phyloP scores from a whole-genome alignment of 129 eudicot genomes.

The Centaurea solstitialis region DNA sequence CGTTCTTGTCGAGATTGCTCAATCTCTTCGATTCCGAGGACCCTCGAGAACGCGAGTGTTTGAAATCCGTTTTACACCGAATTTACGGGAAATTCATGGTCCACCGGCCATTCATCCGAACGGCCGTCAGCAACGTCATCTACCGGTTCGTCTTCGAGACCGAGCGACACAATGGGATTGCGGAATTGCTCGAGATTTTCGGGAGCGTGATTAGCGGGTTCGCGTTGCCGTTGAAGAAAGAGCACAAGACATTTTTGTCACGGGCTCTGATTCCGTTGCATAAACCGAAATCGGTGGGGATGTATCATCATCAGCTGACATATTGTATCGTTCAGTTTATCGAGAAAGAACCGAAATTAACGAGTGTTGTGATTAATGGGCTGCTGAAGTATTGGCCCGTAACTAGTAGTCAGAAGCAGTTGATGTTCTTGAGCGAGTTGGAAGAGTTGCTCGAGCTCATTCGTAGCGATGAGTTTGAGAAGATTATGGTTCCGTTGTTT shows the following conservation, averaged over 20 bases:
- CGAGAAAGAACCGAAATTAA: conserved; percentile 67
- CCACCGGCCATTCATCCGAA: conserved; percentile 69
- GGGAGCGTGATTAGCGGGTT: conserved; percentile 83
- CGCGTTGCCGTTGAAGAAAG: conserved; percentile 71
- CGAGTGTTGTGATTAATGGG: conserved; percentile 55
- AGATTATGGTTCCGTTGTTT: conserved; percentile 64
- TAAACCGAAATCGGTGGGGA: conserved; percentile 68
- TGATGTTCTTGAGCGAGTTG: conserved; percentile 69
- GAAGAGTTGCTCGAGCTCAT: conserved; percentile 75
- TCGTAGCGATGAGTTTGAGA: conserved; percentile 59
- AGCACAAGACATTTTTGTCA: conserved; percentile 59
- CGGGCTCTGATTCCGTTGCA: conserved; percentile 71
- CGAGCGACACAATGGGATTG: conserved; percentile 71
- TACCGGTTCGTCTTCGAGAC: conserved; percentile 60
- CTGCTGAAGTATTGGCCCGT: conserved; percentile 74
- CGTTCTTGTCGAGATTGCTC: conserved; percentile 49
- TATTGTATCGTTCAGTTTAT: conserved; percentile 73
- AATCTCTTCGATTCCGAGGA: conserved; percentile 75
- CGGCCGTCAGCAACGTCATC: conserved; percentile 62
- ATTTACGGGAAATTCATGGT: conserved; percentile 80
- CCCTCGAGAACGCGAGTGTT: conserved; percentile 72
- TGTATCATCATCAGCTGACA: conserved; percentile 68
- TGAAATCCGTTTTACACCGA: conserved; percentile 65
- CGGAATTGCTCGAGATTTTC: conserved; percentile 71
- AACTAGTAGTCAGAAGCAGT: conserved; percentile 73